Evolutionary conservation across 208 protist species (phyloP).

Genomic region (Trypanosoma vivax): DNA sequence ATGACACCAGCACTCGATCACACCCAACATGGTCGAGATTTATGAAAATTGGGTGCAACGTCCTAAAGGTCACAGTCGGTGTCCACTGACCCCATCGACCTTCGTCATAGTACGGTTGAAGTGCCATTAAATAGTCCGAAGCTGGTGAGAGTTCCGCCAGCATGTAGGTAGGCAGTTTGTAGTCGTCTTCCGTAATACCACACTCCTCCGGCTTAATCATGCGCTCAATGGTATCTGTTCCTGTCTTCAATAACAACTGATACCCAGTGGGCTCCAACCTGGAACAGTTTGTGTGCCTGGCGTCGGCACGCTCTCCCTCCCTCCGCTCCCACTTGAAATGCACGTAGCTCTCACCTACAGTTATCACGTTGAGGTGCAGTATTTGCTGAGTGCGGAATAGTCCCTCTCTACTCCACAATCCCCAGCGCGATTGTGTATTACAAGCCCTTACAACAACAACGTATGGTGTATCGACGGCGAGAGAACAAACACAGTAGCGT

Average conservation of each 20-base stretch:
- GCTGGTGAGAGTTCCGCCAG: conserved; percentile 49
- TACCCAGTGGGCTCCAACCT: conserved; percentile 19
- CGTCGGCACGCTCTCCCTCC: conserved; percentile 22
- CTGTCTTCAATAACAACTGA: conserved; percentile 24
- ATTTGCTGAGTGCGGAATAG: conserved; percentile 59
- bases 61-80: conserved; percentile 53
- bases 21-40: conserved; percentile 22
- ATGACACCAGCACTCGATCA: conserved; percentile 37
- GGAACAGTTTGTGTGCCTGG: conserved; percentile 1
- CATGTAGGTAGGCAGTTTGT: conserved; percentile 30
- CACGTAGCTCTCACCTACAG: conserved; percentile 77
- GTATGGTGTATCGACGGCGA: conserved; percentile 67
- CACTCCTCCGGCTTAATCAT: conserved; percentile 16
- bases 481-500: conserved; percentile 41
- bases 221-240: conserved; percentile 21
- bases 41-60: conserved; percentile 42
- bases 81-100: conserved; percentile 79
- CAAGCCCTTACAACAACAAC: conserved; percentile 77
- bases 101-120: conserved; percentile 82
- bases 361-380: conserved; percentile 34
- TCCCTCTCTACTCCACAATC: conserved; percentile 80
- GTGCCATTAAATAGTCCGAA: conserved; percentile 73
- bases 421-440: conserved; percentile 67
- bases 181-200: conserved; percentile 18
- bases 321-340: conserved; percentile 62